These are phyloP conservation scores for Nannochloris sp. DNA, from an alignment of 139 green algal species.

Conservation along the genomic window DNA sequence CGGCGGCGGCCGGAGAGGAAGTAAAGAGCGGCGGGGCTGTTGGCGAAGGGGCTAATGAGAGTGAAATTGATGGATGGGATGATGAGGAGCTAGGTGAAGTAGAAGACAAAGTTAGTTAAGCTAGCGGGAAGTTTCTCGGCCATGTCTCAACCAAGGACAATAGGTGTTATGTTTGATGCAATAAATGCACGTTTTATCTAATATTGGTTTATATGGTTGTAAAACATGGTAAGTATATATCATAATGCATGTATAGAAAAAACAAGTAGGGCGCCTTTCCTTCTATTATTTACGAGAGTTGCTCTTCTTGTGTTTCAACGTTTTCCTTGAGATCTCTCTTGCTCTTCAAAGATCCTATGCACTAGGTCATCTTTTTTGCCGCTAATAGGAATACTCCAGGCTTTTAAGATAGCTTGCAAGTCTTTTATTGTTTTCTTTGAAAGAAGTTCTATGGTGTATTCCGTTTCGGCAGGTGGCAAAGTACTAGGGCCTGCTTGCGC, in stretches of 20 bases:
- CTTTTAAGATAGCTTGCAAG: slow-evolving; percentile 34
- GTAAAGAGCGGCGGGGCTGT: background rate
- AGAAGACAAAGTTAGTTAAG: background rate
- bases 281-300: too few relatives aligned
- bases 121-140: too few relatives aligned
- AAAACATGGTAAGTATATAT: background rate
- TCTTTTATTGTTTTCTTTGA: slow-evolving; percentile 32
- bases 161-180: too few relatives aligned
- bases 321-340: slow-evolving; percentile 4
- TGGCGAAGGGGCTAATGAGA: too few relatives aligned
- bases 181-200: too few relatives aligned
- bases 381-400: slow-evolving; percentile 14
- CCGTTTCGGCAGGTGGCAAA: background rate
- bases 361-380: slow-evolving; percentile 45
- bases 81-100: background rate
- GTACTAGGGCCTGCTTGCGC: background rate
- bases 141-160: too few relatives aligned
- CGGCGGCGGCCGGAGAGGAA: background rate
- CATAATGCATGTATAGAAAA: too few relatives aligned
- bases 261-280: too few relatives aligned
- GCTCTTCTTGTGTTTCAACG: background rate
- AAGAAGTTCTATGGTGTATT: slow-evolving; percentile 21
- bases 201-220: too few relatives aligned
- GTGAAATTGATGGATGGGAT: background rate
- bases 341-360: slow-evolving; percentile 23